Evolutionary conservation across 495 filamentous ascomycete species (phyloP).

Genomic region (Amniculicola lignicola): DNA sequence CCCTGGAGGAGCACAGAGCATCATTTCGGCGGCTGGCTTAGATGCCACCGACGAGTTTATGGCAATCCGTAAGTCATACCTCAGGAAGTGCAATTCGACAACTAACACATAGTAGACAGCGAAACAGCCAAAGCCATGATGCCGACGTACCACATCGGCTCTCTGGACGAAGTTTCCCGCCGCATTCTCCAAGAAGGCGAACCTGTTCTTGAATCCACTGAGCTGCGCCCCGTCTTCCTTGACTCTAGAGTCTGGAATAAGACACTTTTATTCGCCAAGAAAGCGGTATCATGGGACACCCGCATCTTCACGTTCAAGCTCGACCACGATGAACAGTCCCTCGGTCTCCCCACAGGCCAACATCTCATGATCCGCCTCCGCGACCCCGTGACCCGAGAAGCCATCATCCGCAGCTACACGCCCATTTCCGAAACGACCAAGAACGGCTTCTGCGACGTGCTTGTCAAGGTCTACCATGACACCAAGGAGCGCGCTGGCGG

Average conservation of each 20-base stretch:
- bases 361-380: conserved; percentile 83
- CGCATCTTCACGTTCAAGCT: conserved; percentile 79
- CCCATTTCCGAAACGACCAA: conserved; percentile 67
- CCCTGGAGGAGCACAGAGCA: conserved; percentile 86
- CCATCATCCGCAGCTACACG: conserved; percentile 85
- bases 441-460: conserved; percentile 64
- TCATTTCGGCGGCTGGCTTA: conserved; percentile 75
- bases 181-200: conserved; percentile 48
- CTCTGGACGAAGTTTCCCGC: conserved; percentile 59
- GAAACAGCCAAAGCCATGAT: conserved; percentile 95
- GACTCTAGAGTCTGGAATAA: conserved; percentile 69
- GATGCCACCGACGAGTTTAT: conserved; percentile 94
- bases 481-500: conserved; percentile 60
- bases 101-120: conserved; percentile 57
- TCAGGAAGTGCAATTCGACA: neutral
- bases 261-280: conserved; percentile 63
- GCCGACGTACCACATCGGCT: conserved; percentile 81
- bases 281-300: conserved; percentile 72
- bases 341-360: conserved; percentile 84
- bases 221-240: conserved; percentile 62
- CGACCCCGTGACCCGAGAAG: conserved; percentile 63
- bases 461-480: conserved; percentile 85
- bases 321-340: conserved; percentile 63
- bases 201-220: conserved; percentile 33
- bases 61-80: conserved; percentile 74